Percentiles rank a stretch among this genome's conserved stretches.
These are phyloP conservation scores for Boletus rubropictus DNA, from an alignment of 768 basidiomycete species.

Conservation along the genomic window DNA sequence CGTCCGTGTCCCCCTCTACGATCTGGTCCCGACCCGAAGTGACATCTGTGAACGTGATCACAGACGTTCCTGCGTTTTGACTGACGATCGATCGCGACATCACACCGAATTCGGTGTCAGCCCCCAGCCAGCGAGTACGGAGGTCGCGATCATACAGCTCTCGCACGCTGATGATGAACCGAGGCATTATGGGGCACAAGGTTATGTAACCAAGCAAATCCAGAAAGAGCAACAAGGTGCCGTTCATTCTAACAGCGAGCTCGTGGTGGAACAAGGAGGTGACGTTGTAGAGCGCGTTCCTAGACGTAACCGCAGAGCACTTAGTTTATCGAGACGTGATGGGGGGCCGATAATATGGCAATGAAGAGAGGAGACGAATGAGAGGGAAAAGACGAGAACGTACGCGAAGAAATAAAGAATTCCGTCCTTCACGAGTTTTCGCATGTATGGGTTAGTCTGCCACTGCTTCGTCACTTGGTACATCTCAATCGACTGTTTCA, in stretches of 20 bases:
- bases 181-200: background rate
- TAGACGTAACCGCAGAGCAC: no score
- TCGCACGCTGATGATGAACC: background rate
- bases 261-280: background rate
- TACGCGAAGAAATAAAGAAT: no score
- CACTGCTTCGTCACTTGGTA: constrained; percentile 7
- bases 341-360: no score
- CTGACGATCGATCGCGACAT: background rate
- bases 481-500: constrained; percentile 1
- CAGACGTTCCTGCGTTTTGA: background rate
- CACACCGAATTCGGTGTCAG: background rate
- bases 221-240: background rate
- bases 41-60: background rate
- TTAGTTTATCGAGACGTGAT: background rate
- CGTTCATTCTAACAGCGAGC: background rate
- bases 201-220: no score
- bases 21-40: no score
- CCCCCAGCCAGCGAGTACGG: background rate
- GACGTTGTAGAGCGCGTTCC: background rate
- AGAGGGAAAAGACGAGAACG: no score
- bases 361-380: no score
- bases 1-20: no score
- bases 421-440: background rate
- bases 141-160: background rate
- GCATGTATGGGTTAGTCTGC: constrained; percentile 5